Conservation (phyloP, 176 grass and related monocot species). For the Avena insularis region DNA sequence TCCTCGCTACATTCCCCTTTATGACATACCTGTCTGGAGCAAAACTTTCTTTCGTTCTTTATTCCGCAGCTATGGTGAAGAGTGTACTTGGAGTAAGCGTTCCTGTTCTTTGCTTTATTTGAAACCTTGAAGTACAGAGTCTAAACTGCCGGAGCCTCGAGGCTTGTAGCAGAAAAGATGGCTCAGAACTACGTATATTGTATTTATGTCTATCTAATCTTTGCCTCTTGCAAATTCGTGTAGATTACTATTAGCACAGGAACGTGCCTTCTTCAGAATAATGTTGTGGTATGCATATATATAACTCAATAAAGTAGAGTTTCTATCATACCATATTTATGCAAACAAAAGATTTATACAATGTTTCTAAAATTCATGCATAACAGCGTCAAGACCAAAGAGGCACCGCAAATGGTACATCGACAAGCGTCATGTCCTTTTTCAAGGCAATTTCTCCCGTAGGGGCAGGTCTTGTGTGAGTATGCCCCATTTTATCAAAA, state of each 20-base stretch:
- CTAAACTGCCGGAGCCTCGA: background rate
- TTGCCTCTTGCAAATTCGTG: background rate
- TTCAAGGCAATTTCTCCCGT: slow-evolving; percentile 77
- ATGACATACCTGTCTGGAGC: slow-evolving; percentile 62
- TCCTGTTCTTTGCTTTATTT: background rate
- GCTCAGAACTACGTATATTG: background rate
- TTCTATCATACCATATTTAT: background rate
- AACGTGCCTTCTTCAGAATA: slow-evolving; percentile 71
- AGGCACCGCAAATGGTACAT: slow-evolving; percentile 71
- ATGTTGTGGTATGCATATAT: slow-evolving; percentile 74
- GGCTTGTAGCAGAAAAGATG: background rate
- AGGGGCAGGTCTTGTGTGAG: slow-evolving; percentile 72
- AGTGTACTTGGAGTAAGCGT: slow-evolving; percentile 55
- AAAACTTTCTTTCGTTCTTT: slow-evolving; percentile 44
- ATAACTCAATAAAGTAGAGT: background rate
- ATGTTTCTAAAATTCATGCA: slow-evolving; percentile 10
- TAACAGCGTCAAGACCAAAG: slow-evolving; percentile 76
- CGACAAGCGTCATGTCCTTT: slow-evolving; percentile 68
- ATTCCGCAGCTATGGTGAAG: slow-evolving; percentile 59
- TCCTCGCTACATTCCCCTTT: slow-evolving; percentile 62
- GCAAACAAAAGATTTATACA: background rate
- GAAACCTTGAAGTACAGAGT: background rate
- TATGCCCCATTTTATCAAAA: background rate
- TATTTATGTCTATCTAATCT: background rate
- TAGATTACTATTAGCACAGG: slow-evolving; percentile 29